phyloP scores from a whole-genome alignment of 202 grass and related monocot genomes.

The Brachypodium distachyon region DNA sequence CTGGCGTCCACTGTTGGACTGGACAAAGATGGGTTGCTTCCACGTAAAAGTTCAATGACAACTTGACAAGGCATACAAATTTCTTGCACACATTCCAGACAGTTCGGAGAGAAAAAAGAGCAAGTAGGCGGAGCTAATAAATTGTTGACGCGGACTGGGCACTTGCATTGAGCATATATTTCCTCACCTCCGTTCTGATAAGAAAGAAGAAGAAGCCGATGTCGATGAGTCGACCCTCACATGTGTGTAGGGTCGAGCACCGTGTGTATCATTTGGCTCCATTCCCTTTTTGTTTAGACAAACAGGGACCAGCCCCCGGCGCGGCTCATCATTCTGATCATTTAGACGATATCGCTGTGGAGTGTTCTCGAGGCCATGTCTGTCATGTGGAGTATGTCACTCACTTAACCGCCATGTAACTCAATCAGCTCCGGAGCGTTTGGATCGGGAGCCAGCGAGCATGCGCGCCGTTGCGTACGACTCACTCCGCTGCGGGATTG shows the following conservation, averaged over 20 bases:
- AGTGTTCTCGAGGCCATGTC: too few relatives aligned
- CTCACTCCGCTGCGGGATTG: too few relatives aligned
- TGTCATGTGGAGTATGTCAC: too few relatives aligned
- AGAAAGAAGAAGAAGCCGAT: not conserved
- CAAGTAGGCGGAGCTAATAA: not conserved
- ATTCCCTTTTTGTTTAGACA: too few relatives aligned
- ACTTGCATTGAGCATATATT: not conserved
- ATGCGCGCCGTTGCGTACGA: too few relatives aligned
- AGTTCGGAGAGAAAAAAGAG: not conserved
- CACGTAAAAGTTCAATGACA: not conserved
- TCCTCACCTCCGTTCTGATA: not conserved
- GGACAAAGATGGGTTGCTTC: not conserved
- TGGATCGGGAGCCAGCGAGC: too few relatives aligned
- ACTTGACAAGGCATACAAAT: not conserved
- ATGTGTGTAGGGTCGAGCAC: not conserved
- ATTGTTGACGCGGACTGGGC: conserved; percentile 10
- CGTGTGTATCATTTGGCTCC: not conserved
- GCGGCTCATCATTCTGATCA: too few relatives aligned
- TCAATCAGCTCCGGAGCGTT: too few relatives aligned
- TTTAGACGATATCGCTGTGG: too few relatives aligned
- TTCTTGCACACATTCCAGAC: not conserved
- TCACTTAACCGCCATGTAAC: too few relatives aligned
- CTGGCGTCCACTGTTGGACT: not conserved
- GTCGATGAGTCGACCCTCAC: not conserved
- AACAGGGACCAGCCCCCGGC: too few relatives aligned